Evolutionary conservation across 2,329 filamentous ascomycete genomes (phyloP), one percentile per base, ranked within the genome.

Genomic region (Neoarthrinium moseri): DNA sequence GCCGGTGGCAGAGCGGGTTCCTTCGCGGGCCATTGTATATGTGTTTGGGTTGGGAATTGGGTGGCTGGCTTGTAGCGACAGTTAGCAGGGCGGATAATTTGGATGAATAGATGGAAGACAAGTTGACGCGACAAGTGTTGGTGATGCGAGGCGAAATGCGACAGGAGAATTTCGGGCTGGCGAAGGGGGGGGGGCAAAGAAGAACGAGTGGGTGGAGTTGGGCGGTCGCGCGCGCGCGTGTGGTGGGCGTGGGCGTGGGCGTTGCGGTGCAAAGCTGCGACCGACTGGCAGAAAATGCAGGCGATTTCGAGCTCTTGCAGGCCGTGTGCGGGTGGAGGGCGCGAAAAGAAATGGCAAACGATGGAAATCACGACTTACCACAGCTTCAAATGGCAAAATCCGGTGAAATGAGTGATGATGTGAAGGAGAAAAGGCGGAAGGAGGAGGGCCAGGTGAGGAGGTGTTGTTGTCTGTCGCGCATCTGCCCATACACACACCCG

Each of bases 1-100:
- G 69, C 74, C 74, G 27, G 74, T 78, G 55, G 65, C 63, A 40
- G 75, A 78, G 61, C 73, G 72, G 44, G 73, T 77, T 54, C 73
- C 73, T 67, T 75, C 73, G 58, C 72, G 72, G 55, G 69, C 63
- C 73, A 77, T 77, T 48, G 54, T 54, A 51, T 34, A 21, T 47
- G 47, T 42, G 21, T 8, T 38, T 46, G 12, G 47, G 38, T 2
- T 20, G 32, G 11, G 7, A 23, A 24, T 41, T 22, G 17, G 20
- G 26, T 23, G n/a, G n/a, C 24, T 45, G 12, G 17, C 35, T 37
- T 39, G 49, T 18, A 55, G 20, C 26, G 43, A 45, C 45, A 21
- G 50, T 63, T 62, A 62, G 58, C 34, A 43, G 33, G 45, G 27
- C 36, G 46, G 20, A 53, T 60, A 56, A 47, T 45, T 34, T 41